Evolutionary conservation across 1,284 basidiomycete species (phyloP).

Genomic region (Ceratobasidium theobromae): DNA sequence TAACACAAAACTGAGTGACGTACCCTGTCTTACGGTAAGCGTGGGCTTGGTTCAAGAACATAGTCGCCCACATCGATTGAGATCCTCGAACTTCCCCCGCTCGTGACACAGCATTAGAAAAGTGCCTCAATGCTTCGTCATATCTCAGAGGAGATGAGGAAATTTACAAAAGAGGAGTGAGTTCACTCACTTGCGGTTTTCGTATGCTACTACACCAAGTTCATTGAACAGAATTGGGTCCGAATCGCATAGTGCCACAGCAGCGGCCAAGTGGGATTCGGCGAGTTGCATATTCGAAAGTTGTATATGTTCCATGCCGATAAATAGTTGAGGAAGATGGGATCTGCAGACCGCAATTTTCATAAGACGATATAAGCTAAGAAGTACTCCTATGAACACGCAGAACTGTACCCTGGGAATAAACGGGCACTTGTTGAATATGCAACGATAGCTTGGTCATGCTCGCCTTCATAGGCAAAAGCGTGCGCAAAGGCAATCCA

Average conservation of each 20-base stretch:
- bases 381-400: background rate
- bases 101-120: constrained; percentile 69
- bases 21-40: constrained; percentile 77
- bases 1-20: constrained; percentile 41
- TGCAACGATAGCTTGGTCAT: constrained; percentile 96
- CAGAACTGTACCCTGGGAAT: constrained; percentile 73
- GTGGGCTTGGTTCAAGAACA: constrained; percentile 89
- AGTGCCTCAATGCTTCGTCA: constrained; percentile 66
- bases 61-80: constrained; percentile 79
- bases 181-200: constrained; percentile 72
- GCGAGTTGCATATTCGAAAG: constrained; percentile 83
- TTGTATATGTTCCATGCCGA: constrained; percentile 97
- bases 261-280: constrained; percentile 82
- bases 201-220: constrained; percentile 88
- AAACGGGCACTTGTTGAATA: constrained; percentile 95
- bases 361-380: constrained; percentile 27
- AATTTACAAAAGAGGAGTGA: constrained; percentile 22
- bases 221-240: constrained; percentile 94
- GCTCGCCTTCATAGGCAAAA: constrained; percentile 95
- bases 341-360: constrained; percentile 56
- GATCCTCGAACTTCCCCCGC: constrained; percentile 83
- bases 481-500: constrained; percentile 99
- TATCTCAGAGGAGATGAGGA: constrained; percentile 51
- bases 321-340: constrained; percentile 91
- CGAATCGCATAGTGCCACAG: constrained; percentile 73